These are phyloP conservation scores for Hirsutella thompsonii DNA, from an alignment of 2,329 filamentous ascomycete genomes.

Conservation along the genomic window DNA sequence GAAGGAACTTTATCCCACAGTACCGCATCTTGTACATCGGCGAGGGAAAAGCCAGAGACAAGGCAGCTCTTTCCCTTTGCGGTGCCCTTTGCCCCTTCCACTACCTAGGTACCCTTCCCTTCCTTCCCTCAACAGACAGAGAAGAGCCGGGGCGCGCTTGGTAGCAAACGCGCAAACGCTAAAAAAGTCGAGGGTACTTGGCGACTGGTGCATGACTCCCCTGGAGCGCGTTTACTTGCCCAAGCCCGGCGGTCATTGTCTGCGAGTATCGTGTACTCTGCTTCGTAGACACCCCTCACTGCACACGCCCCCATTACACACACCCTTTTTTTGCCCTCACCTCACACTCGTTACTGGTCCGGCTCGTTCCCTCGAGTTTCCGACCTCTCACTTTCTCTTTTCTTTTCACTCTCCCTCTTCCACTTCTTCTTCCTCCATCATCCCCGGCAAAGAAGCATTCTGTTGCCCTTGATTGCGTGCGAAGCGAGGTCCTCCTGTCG, in stretches of 20 bases:
- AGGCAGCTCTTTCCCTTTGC: not conserved
- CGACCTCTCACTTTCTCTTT: constrained; percentile 9
- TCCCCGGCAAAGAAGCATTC: constrained; percentile 1
- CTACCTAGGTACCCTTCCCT: not conserved
- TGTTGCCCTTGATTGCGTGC: not conserved
- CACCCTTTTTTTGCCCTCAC: constrained; percentile 2
- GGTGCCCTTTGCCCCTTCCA: not conserved
- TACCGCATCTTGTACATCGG: no score
- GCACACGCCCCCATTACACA: constrained; percentile 1
- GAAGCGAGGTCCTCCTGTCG: not conserved
- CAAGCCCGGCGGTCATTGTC: constrained; percentile 2
- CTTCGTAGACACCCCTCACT: constrained; percentile 1
- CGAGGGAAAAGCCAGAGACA: not conserved
- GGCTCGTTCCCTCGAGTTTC: constrained; percentile 8
- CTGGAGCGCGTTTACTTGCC: not conserved
- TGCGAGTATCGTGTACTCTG: not conserved
- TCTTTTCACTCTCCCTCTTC: constrained; percentile 12
- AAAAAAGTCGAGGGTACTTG: not conserved
- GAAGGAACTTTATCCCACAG: no score
- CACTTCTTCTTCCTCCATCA: constrained; percentile 10
- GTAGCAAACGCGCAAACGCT: constrained; percentile 1
- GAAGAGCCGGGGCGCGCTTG: not conserved
- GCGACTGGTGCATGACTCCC: not conserved
- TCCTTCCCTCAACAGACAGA: no score
- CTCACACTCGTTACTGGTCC: constrained; percentile 5